Percentiles rank a stretch among this genome's conserved stretches.
Evolutionary conservation across 345 rosid genomes (phyloP).

Genomic region (Theobroma cacao): DNA sequence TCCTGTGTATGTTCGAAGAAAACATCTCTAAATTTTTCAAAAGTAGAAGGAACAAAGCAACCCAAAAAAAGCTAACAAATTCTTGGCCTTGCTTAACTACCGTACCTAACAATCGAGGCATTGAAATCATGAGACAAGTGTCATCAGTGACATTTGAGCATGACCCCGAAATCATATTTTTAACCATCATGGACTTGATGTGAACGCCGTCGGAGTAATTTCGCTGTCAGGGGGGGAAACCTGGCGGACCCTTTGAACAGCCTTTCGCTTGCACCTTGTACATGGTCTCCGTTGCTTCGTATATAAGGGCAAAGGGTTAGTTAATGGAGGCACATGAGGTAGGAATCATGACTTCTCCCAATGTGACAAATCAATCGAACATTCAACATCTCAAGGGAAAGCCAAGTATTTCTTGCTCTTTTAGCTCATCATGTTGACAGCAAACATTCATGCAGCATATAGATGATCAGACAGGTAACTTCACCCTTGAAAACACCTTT

Average conservation of each 20-base stretch:
- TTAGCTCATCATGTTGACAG: no score
- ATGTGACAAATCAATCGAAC: not conserved
- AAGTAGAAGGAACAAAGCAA: not conserved
- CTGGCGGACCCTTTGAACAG: not conserved
- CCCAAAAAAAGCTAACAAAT: not conserved
- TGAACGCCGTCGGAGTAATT: not conserved
- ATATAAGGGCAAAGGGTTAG: not conserved
- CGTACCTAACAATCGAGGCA: conserved; percentile 7
- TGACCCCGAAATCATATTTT: conserved; percentile 7
- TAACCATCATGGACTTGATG: not conserved
- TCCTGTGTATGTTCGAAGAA: not conserved
- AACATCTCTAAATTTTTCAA: not conserved
- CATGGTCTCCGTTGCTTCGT: not conserved
- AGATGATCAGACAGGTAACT: not conserved
- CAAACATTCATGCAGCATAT: not conserved
- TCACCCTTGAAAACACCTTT: not conserved
- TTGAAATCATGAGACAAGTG: conserved; percentile 3
- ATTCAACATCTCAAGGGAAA: no score
- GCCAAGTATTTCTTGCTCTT: no score
- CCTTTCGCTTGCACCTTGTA: not conserved
- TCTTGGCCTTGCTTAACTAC: not conserved
- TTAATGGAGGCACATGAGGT: not conserved
- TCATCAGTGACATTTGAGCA: not conserved
- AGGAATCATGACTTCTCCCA: not conserved
- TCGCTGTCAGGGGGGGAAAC: not conserved